A percentile compares a stretch with the other conserved stretches of the same genome.
Evolutionary conservation across 768 basidiomycete genomes (phyloP).

Genomic region (Agrocybe pediades): DNA sequence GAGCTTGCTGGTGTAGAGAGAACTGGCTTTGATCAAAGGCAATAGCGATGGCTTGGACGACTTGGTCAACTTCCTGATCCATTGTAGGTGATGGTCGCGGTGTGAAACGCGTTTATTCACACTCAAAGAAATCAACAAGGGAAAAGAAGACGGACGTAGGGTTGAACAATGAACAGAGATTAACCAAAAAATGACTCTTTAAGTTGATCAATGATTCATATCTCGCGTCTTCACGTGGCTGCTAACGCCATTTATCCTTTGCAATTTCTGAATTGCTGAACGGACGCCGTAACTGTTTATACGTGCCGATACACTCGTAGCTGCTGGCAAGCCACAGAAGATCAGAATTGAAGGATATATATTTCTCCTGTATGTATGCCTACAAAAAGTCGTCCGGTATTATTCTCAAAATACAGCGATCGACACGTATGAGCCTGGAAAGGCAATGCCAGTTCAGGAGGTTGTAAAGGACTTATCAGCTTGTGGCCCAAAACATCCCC

Average conservation of each 20-base stretch:
- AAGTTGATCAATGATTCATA: neutral
- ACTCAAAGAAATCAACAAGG: too few species aligned
- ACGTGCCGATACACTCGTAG: too few species aligned
- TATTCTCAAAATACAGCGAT: slow-evolving; percentile 57
- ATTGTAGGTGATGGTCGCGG: slow-evolving; percentile 34
- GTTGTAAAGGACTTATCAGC: slow-evolving; percentile 41
- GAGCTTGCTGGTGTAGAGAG: slow-evolving; percentile 79
- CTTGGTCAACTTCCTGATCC: slow-evolving; percentile 76
- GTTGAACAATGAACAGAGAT: neutral
- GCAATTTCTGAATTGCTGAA: too few species aligned
- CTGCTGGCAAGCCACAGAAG: neutral
- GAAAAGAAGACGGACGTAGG: neutral
- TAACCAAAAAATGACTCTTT: neutral
- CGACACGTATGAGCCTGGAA: slow-evolving; percentile 48
- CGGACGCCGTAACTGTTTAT: too few species aligned
- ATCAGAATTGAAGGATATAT: slow-evolving; percentile 45
- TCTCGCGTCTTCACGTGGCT: neutral
- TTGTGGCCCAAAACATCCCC: slow-evolving; percentile 11
- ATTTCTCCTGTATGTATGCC: slow-evolving; percentile 55
- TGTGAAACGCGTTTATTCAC: slow-evolving; percentile 20
- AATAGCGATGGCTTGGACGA: slow-evolving; percentile 85
- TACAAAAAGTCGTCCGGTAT: slow-evolving; percentile 50
- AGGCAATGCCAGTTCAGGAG: slow-evolving; percentile 49
- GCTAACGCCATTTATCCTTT: neutral
- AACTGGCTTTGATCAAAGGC: slow-evolving; percentile 79